Evolutionary conservation across 768 basidiomycete genomes (phyloP).

Genomic region (Hortiboletus campestris): DNA sequence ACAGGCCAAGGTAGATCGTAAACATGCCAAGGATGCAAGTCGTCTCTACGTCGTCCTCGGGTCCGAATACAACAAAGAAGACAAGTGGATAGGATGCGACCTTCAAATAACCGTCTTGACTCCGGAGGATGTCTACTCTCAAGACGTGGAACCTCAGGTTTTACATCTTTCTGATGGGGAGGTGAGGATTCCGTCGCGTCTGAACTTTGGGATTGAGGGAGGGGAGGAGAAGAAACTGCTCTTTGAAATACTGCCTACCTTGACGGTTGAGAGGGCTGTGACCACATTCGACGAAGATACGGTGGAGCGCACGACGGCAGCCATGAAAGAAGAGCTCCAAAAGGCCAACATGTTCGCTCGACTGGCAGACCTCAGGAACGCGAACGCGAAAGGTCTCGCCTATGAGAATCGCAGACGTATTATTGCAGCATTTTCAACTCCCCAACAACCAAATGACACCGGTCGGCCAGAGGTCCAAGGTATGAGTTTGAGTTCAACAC

Average conservation of each 20-base stretch:
- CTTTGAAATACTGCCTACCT: constrained; percentile 62
- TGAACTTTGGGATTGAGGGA: constrained; percentile 64
- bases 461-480: constrained; percentile 92
- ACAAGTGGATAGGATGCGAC: constrained; percentile 65
- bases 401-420: constrained; percentile 84
- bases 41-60: constrained; percentile 74
- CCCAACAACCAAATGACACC: constrained; percentile 65
- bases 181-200: constrained; percentile 48
- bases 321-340: constrained; percentile 35
- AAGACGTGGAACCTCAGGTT: constrained; percentile 22
- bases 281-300: constrained; percentile 18
- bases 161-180: constrained; percentile 34
- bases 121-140: constrained; percentile 42
- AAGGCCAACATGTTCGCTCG: constrained; percentile 61
- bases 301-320: constrained; percentile 23
- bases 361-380: constrained; percentile 81
- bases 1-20: constrained; percentile 43
- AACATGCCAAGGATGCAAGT: constrained; percentile 38
- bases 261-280: constrained; percentile 39
- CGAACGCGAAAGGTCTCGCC: constrained; percentile 82
- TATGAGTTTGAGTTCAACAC: constrained; percentile 27
- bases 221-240: constrained; percentile 55
- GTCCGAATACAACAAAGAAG: constrained; percentile 58
- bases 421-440: constrained; percentile 72
- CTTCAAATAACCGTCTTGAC: constrained; percentile 64